Evolutionary conservation across 371 early-diverging fungal species (phyloP), one percentile per base, ranked within the genome.

Genomic region (Apophysomyces variabilis): DNA sequence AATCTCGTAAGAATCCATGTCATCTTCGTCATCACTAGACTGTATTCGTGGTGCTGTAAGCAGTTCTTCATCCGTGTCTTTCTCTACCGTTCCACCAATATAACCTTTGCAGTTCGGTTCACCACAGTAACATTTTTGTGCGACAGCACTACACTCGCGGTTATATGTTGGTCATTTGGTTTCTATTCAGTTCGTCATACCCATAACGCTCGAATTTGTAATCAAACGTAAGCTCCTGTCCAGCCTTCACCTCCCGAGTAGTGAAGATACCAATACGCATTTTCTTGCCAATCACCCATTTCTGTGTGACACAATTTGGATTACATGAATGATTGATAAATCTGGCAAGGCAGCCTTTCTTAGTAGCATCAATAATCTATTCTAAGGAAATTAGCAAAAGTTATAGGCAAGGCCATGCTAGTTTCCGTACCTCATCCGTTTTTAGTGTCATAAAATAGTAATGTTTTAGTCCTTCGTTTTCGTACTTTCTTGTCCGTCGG

Each of bases 401-500:
- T 37, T 21, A 14, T n/a, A 18, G 35, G 37, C 35, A 37, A 12
- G 4, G 9, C 6, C 21, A 50, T n/a, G 21, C 54, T 21, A 9
- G 1, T 38, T 36, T 7, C 32, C 65, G 45, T 73, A 93, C 92
- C 80, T 96, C 95, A 70, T 93, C 90, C 16, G 85, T 80, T 58
- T 93, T 93, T 16, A 97, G 76, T 58, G 91, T 89, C 97, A 97
- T 97, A 77, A 96, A 97, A 71, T 98, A 98, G 72, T 96, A 96
- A 73, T 98, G 98, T 70, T 87, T 80, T n/a, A 87, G 76, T 43
- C 95, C 94, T 44, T 87, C 83, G 39, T 88, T 70, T 56, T 85
- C 87, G 68, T 97, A 96, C 56, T 90, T 88, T 45, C 82, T 82
- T 7, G 92, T 89, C 7, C 99, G 83, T 67, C 90, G 88, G 57